Base-by-base conservation (phyloP, 1,139 yeast genomes). In the Candida buenavistaensis region DNA sequence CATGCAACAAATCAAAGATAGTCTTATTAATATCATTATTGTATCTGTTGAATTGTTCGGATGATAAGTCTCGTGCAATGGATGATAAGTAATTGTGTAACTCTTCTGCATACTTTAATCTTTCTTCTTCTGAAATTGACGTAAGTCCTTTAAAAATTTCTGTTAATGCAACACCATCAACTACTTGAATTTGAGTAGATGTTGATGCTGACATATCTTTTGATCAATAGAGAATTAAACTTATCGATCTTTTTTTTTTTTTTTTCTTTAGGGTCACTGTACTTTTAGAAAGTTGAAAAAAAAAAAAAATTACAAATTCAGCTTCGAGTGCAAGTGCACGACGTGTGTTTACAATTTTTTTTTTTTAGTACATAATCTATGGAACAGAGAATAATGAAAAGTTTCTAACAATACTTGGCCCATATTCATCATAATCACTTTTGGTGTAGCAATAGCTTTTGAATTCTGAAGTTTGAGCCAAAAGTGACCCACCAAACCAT, bases 401-500 rank as follows among this genome's bases (percentile, higher is more conserved):
- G 74, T 90, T 90, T 69, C 99, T 83, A 32, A 92, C 98, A 55
- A 94, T 92, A 54, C 86, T 85, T 42, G 98, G 98, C 19, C 99
- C 99, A 57, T 84, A 83, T 66, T 94, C 99, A 54, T 92, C 98
- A 62, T 94, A 94, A 58, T 92, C 98, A 57, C 84, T 83, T 70
- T 92, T 94, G 32, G 98, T 90, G 70, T 90, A 94, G 60, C 98
- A 92, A 65, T 89, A 89, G 59, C 95, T 82, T 66, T 85, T 88
- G 68, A 92, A 92, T 63, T 92, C 98, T 11, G 96, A 81, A 13
- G 99, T 94, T 65, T 90, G 97, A 1, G 99, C 97, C 57, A 94
- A 75, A 50, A 94, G 71, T 14, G 96, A 86, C 45, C 98, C 99
- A 50, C 99, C 99, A 59, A 90, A 94, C 98, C 98, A 94, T 40